Evolutionary conservation across 768 basidiomycete genomes (phyloP), one percentile per base, ranked within the genome.

Genomic region (Tephrocybe sp.): DNA sequence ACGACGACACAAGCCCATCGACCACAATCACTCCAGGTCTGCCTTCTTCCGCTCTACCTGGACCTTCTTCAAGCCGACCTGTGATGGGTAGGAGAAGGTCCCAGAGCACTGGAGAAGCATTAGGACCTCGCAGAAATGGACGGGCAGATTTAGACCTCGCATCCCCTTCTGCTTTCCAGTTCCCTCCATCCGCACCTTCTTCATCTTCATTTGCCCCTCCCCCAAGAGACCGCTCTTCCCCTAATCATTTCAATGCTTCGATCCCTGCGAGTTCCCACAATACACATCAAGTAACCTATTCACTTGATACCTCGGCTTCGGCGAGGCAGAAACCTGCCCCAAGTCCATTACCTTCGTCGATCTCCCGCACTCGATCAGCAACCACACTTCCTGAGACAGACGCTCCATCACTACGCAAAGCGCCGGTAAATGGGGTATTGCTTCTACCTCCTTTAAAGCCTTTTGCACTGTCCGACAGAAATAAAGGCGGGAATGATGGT

Each of bases 271-370:
- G 53, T 34, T 68, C 69, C 4, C 64, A 69, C 16, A 66, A 56
- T 46, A 56, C 69, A n/a, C 82, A 81, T 61, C 83, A 77, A 53
- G 73, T 80, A 30, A 79, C 81, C 12, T 73, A 72, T 55, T 84
- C 83, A 0, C 63, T 84, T 18, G 83, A 84, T 59, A 71, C 67
- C 0, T 63, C 73, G 6, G 62, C 67, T 22, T 64, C 70, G 16
- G 25, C 62, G 21, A 57, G 62, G 36, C 65, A 63, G 25, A 53
- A 55, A 21, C 54, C 58, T 27, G 44, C 53, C 11, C 58, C 57
- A 18, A 61, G 51, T 48, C 56, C 58, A 22, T 46, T 65, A 22
- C 49, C 65, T 8, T 65, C 71, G 24, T 64, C 72, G 1, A 66
- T 76, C 39, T 58, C 67, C 30, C 68, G 73, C 38, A 65, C 72